Conservation (phyloP, 768 basidiomycete genomes). For the Dendrothele bispora region DNA sequence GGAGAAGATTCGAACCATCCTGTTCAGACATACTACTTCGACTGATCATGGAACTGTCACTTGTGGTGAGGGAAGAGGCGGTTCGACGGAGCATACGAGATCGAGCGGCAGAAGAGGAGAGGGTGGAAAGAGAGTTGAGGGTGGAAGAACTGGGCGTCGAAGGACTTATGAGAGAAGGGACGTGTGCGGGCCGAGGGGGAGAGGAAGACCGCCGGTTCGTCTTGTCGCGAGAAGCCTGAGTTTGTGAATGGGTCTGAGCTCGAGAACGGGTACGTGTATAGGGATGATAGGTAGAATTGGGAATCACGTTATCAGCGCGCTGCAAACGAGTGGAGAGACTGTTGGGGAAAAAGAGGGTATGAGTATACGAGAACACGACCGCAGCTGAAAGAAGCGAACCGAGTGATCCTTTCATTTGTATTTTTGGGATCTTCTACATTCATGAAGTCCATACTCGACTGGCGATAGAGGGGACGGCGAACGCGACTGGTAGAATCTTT, state of each 20-base stretch:
- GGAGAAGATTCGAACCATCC: slow-evolving; percentile 12
- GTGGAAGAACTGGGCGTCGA: slow-evolving; percentile 70
- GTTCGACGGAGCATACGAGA: slow-evolving; percentile 44
- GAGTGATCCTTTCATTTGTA: slow-evolving; percentile 56
- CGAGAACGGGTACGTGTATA: slow-evolving; percentile 48
- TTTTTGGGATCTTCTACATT: slow-evolving; percentile 49
- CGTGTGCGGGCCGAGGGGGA: slow-evolving; percentile 34
- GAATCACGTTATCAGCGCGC: slow-evolving; percentile 55
- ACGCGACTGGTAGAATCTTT: slow-evolving; percentile 24
- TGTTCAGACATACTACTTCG: slow-evolving; percentile 20
- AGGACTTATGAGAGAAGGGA: slow-evolving; percentile 47
- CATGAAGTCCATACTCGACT: slow-evolving; percentile 89
- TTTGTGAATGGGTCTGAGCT: slow-evolving; percentile 18
- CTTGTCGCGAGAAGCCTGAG: slow-evolving; percentile 13
- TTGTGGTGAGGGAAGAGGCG: slow-evolving; percentile 38
- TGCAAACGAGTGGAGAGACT: slow-evolving; percentile 72
- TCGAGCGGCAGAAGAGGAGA: slow-evolving; percentile 32
- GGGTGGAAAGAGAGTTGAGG: slow-evolving; percentile 49
- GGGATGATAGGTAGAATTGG: slow-evolving; percentile 54
- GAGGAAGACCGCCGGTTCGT: slow-evolving; percentile 37
- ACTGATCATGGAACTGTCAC: slow-evolving; percentile 36
- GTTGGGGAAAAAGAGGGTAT: slow-evolving; percentile 13
- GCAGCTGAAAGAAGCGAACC: slow-evolving; percentile 41
- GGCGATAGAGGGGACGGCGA: slow-evolving; percentile 67
- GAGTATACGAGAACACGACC: slow-evolving; percentile 12